Conservation (phyloP, 176 grass and related monocot species). For the Pontederia crassipes region DNA sequence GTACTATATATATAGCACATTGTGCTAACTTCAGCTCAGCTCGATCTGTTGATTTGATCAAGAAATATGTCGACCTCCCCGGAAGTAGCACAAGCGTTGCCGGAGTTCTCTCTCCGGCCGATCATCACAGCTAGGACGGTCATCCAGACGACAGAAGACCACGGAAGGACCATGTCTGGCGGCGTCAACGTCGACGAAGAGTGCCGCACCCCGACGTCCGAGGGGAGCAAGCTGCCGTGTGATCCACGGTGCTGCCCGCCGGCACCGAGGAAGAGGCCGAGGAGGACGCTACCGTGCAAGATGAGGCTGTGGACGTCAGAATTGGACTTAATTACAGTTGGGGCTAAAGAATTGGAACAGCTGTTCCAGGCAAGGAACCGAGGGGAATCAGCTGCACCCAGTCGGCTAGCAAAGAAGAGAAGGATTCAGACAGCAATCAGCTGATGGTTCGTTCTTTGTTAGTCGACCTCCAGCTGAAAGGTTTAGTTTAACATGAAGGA, state of each 20-base stretch:
- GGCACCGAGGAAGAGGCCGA: conserved; percentile 30
- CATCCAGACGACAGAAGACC: not conserved
- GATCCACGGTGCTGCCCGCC: conserved; percentile 13
- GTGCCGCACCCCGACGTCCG: conserved; percentile 18
- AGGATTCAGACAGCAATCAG: no score
- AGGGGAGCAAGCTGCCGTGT: conserved; percentile 14
- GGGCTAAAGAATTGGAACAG: conserved; percentile 16
- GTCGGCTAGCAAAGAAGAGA: no score
- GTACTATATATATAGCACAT: no score
- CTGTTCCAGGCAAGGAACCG: conserved; percentile 7
- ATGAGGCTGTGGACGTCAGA: not conserved
- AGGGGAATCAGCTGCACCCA: no score
- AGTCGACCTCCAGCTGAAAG: no score
- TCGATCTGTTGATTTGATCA: not conserved
- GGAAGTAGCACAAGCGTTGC: not conserved
- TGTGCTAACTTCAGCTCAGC: not conserved
- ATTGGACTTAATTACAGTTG: conserved; percentile 15
- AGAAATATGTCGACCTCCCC: conserved; percentile 6
- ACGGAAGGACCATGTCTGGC: not conserved
- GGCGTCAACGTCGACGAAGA: not conserved
- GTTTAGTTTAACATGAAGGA: no score
- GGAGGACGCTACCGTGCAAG: conserved; percentile 2
- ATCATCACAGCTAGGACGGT: not conserved
- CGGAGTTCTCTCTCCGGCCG: not conserved
- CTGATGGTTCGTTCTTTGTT: no score